Conservation (phyloP, 2,329 filamentous ascomycete genomes). For the Colletotrichum horii region DNA sequence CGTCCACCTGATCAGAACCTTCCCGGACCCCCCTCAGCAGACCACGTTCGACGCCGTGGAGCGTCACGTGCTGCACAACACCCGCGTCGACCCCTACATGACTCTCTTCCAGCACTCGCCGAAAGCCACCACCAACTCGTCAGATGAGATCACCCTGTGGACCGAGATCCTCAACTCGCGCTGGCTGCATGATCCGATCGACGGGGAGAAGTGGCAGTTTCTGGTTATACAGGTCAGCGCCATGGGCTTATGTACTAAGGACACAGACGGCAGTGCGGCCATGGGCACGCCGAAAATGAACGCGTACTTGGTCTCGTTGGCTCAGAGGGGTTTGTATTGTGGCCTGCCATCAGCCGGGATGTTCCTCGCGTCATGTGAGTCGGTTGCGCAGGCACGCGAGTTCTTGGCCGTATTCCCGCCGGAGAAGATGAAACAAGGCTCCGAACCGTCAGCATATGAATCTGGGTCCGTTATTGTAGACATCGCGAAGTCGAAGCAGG, state of each 20-base stretch:
- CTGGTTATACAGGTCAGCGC: neutral
- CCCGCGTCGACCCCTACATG: neutral
- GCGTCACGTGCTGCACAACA: neutral
- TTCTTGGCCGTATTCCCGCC: neutral
- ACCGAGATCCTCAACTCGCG: neutral
- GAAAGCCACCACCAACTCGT: neutral
- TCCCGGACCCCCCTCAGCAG: neutral
- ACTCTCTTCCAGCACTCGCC: neutral
- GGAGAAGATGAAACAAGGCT: neutral
- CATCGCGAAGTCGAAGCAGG: neutral
- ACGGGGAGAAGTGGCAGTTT: neutral
- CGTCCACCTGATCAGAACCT: neutral
- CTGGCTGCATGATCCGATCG: neutral
- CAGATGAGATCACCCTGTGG: neutral
- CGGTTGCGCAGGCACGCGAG: neutral
- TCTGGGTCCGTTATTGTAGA: neutral
- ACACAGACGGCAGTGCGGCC: neutral
- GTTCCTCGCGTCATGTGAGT: neutral
- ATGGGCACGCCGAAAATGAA: neutral
- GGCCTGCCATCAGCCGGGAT: neutral
- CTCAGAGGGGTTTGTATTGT: neutral
- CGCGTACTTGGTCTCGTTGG: neutral
- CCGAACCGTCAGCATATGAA: neutral
- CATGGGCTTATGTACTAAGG: neutral
- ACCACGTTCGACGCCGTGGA: neutral